A percentile compares a stretch with the other conserved stretches of the same genome.
Conservation (phyloP, 2,329 filamentous ascomycete species). For the Chaetothyriales sp. region DNA sequence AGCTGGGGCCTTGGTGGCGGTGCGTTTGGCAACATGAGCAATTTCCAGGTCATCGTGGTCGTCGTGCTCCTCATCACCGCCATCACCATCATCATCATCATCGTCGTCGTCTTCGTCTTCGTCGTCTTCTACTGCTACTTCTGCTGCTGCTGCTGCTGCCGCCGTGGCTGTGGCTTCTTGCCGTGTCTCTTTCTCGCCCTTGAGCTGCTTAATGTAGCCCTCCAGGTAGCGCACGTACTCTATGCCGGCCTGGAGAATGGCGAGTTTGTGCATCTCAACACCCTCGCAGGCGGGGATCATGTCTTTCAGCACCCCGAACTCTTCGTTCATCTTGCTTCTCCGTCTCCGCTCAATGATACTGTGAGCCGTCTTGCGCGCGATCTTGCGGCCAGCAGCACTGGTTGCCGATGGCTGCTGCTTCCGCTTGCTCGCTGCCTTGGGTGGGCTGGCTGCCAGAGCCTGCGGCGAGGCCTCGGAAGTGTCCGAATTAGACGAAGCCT, state of each 20-base stretch:
- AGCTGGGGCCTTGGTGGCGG: not conserved
- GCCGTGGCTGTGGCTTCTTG: not conserved
- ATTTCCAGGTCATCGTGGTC: slow-evolving; percentile 1
- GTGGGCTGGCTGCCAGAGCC: slow-evolving; percentile 13
- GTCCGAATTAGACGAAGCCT: slow-evolving; percentile 31
- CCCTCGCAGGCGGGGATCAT: slow-evolving; percentile 95
- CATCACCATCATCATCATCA: slow-evolving; percentile 4
- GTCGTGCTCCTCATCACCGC: slow-evolving; percentile 3
- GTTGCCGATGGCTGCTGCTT: slow-evolving; percentile 61
- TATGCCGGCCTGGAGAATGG: slow-evolving; percentile 88
- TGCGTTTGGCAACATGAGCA: slow-evolving; percentile 1
- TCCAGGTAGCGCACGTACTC: slow-evolving; percentile 93
- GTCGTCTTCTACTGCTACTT: slow-evolving; percentile 2
- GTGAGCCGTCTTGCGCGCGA: slow-evolving; percentile 88
- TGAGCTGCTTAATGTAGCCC: slow-evolving; percentile 68
- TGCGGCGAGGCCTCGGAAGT: slow-evolving; percentile 23
- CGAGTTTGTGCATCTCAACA: slow-evolving; percentile 92
- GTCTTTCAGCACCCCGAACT: slow-evolving; percentile 80
- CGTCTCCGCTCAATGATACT: slow-evolving; percentile 82
- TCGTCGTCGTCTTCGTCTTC: slow-evolving; percentile 5
- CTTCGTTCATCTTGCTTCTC: slow-evolving; percentile 96
- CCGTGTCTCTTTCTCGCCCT: slow-evolving; percentile 25
- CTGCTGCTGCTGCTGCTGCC: not conserved
- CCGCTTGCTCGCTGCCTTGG: slow-evolving; percentile 40
- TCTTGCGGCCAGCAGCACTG: slow-evolving; percentile 82